Evolutionary conservation across 257 asterid species (phyloP), one percentile per base, ranked within the genome.

Genomic region (Solanum bulbocastanum): DNA sequence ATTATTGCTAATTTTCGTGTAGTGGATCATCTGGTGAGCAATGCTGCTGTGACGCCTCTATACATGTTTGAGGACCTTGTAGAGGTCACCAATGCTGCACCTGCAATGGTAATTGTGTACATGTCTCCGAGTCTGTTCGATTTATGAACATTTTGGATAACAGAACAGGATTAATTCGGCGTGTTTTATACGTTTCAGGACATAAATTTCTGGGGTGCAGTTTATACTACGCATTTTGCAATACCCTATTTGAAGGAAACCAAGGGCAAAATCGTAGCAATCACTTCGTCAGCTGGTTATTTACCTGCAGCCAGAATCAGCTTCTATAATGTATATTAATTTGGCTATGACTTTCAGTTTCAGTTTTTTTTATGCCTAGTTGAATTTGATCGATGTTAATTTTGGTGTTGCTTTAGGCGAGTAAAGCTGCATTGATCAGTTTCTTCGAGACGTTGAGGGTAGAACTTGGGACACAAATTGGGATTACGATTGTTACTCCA

Each of bases 401-500:
- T 42, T 60, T 18, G 33, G 16, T 83, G 36, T 11, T 10, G 16
- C 30, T 15, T 27, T 88, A 94, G 98, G 98, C 98, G 3, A 94
- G 94, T 89, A 95, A 96, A 91, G 96, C 98, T n/a, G 98, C 98
- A 11, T 58, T 95, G 2, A 62, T 91, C 2, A 95, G 93, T 46
- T 96, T 95, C 75, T 95, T 88, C 39, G 98, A 96, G 93, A 96
- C 98, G 0, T 40, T 94, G 87, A 87, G 98, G 87, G 95, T 93
- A 18, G 98, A 96, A 82, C 88, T 96, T 20, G 96, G 98, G 9
- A 91, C 98, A 0, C 95, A 92, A 44, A 85, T 95, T 0, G 96
- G 98, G 27, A 89, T 95, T 10, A 94, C 98, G 4, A 90, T 94
- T 0, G 98, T 93, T 15, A 93, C 94, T 1, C 98, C 98, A 0